Conservation (phyloP, 2,329 filamentous ascomycete species). For the Neocatenulostroma microsporum region DNA sequence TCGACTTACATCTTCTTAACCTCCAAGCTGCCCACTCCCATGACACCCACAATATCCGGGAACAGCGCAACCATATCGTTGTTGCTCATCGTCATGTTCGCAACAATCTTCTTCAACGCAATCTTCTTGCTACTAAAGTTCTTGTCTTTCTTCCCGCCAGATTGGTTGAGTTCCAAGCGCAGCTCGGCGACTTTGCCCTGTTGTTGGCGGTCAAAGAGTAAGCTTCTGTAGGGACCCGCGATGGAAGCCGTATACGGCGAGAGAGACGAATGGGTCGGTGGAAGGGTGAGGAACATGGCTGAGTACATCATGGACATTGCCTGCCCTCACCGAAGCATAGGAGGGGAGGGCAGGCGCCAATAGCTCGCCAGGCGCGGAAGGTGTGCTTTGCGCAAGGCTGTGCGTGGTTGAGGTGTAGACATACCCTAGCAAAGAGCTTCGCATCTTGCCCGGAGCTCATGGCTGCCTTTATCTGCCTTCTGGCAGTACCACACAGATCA, state of each 20-base stretch:
- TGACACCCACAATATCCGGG: slow-evolving; percentile 88
- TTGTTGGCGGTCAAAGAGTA: slow-evolving; percentile 36
- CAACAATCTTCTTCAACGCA: slow-evolving; percentile 97
- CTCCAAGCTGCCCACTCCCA: slow-evolving; percentile 88
- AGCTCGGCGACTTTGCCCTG: slow-evolving; percentile 99
- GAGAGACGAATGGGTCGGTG: slow-evolving; percentile 5
- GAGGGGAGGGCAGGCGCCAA: not conserved
- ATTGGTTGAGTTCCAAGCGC: slow-evolving; percentile 65
- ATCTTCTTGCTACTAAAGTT: slow-evolving; percentile 94
- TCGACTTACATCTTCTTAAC: slow-evolving; percentile 96
- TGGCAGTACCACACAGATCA: not conserved
- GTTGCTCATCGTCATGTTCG: slow-evolving; percentile 99
- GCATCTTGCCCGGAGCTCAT: slow-evolving; percentile 83
- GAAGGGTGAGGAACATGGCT: slow-evolving; percentile 37
- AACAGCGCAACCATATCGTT: slow-evolving; percentile 99
- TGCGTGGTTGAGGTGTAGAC: slow-evolving; percentile 33
- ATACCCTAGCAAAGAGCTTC: slow-evolving; percentile 97
- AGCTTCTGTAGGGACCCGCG: slow-evolving; percentile 36
- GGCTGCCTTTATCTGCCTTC: slow-evolving; percentile 5
- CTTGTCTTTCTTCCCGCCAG: slow-evolving; percentile 92
- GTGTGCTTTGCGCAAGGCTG: not conserved
- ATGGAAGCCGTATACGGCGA: too few species aligned
- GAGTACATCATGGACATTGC: not conserved
- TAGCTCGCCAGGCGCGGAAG: not conserved
- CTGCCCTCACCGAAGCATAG: too few species aligned